Base-by-base conservation (phyloP, 2,329 filamentous ascomycete species). In the Neonectria coccinea region DNA sequence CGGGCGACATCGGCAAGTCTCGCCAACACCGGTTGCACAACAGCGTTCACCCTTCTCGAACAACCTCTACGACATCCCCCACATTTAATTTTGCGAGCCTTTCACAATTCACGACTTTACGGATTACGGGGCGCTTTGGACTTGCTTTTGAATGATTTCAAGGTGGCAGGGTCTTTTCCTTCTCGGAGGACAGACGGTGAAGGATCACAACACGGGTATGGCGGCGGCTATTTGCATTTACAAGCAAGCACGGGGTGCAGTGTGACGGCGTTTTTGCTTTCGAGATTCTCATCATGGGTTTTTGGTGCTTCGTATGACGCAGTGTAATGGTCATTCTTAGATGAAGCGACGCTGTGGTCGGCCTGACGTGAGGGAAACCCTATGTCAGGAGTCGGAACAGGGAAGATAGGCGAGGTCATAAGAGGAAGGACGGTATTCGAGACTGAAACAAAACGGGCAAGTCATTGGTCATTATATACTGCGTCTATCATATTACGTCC, bases 71-170 rank as follows among this genome's bases (percentile, higher is more conserved):
- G 18, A 22, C 27, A 47, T 20, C n/a, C 11, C 5, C 29, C 36
- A 31, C 27, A 14, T 29, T 31, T 44, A 12, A 20, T 39, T 22
- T 39, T 41, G 53, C 47, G 59, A 57, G 11, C 36, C 36, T 47
- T 57, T n/a, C 57, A 29, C 29, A 18, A 44, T 29, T 56, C 29
- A 62, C 45, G 59, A 56, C 29, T 36, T 52, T 25, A 56, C 41
- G 42, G 53, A 56, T 16, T 10, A 56, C 25, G 53, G 52, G 53
- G 41, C 16, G 53, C 31, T 56, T 45, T 12, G 22, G 27, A 36
- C 27, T 36, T 31, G 31, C 18, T 51, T 51, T 31, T 51, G 9
- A 51, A 36, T 31, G 29, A 12, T 20, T 33, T 33, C n/a, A 33
- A 18, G n/a, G 27, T 50, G 25, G 47, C 27, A 31, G 29, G 5